Percentiles rank a stretch among this genome's conserved stretches.
phyloP scores from a whole-genome alignment of 1,139 yeast species.

The Ogataea hybrid region DNA sequence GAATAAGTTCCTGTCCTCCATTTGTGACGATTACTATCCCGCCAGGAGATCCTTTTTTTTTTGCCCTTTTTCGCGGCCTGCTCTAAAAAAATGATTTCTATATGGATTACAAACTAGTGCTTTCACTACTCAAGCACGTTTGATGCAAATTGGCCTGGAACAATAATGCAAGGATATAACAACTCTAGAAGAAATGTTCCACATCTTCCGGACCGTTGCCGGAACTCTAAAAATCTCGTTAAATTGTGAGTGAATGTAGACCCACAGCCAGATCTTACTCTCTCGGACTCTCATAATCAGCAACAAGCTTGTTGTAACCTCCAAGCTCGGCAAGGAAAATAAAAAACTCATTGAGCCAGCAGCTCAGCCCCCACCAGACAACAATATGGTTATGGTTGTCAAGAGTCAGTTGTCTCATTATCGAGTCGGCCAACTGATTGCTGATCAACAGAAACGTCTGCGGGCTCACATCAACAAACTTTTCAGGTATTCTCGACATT shows the following conservation, averaged over 20 bases:
- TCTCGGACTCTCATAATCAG: conserved; percentile 4
- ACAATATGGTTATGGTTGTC: conserved; percentile 45
- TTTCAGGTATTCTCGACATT: conserved; percentile 45
- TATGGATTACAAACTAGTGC: neutral
- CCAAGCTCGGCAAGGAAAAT: conserved; percentile 70
- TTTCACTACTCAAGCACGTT: neutral
- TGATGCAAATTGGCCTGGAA: conserved; percentile 5
- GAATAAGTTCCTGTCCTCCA: neutral
- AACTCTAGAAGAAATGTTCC: neutral
- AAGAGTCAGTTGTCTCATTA: conserved; percentile 23
- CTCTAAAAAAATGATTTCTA: neutral
- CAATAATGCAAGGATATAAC: conserved; percentile 1
- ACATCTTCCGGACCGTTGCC: neutral
- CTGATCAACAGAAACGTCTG: conserved; percentile 51
- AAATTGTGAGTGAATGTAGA: conserved; percentile 10
- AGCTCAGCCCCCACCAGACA: conserved; percentile 75
- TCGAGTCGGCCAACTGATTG: conserved; percentile 15
- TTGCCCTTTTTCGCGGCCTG: neutral
- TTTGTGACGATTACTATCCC: neutral
- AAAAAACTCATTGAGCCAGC: conserved; percentile 77
- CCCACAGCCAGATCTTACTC: conserved; percentile 14
- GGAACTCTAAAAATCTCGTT: neutral
- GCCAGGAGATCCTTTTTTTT: conserved; percentile 2
- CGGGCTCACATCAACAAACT: conserved; percentile 48
- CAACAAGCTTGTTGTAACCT: conserved; percentile 44